Conservation (phyloP, 2,329 filamentous ascomycete species). For the Ascochyta fabae region DNA sequence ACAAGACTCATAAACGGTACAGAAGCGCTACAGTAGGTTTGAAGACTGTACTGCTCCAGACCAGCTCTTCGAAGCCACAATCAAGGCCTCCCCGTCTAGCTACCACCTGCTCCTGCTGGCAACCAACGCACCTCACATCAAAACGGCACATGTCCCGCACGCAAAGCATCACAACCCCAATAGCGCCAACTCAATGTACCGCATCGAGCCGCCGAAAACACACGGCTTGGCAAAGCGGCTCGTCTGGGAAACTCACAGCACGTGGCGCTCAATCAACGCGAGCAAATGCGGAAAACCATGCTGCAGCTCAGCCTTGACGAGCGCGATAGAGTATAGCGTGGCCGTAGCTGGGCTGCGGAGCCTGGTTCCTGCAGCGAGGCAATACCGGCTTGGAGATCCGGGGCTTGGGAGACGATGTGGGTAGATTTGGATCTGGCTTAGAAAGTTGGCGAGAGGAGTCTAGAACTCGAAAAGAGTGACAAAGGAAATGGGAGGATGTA, state of each 20-base stretch:
- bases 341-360: not conserved
- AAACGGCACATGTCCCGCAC: no score
- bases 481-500: no score
- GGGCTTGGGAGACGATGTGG: not conserved
- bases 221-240: not conserved
- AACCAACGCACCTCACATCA: no score
- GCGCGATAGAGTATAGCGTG: not conserved
- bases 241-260: not conserved
- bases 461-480: not conserved
- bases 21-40: no score
- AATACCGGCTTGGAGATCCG: slow-evolving; percentile 13
- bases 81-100: no score
- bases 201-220: not conserved
- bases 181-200: not conserved
- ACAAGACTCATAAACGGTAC: no score
- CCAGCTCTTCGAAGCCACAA: no score
- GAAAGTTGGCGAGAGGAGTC: no score
- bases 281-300: slow-evolving; percentile 6
- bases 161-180: not conserved
- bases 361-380: slow-evolving; percentile 12
- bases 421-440: not conserved
- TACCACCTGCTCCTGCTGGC: no score
- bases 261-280: slow-evolving; percentile 2
- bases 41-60: no score
- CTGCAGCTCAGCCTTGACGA: not conserved